Evolutionary conservation across 441 rosid genomes (phyloP), one percentile per base, ranked within the genome.

Genomic region (Caryocar brasiliense): DNA sequence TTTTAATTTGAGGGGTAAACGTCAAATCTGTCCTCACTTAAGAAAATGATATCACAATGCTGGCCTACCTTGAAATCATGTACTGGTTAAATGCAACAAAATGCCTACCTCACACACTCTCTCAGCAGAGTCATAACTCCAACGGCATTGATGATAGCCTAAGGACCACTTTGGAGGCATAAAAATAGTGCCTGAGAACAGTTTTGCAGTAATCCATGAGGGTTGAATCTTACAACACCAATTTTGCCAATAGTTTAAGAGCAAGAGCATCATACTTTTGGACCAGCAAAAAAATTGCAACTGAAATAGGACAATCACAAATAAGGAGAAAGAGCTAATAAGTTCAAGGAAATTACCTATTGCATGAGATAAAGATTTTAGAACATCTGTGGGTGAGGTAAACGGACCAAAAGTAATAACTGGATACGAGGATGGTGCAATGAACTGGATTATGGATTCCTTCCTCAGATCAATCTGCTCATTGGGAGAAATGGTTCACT

Each of bases 111-210:
- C 95, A 9, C 59, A 66, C 65, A 87, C 95, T 74, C 83, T 81
- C 65, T 65, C 53, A 40, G 71, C 92, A 56, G 94, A 85, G 70
- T 73, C 80, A 69, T 92, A 92, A 76, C 95, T 83, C 83, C 83
- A 92, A 23, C 96, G 91, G 54, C 94, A 87, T 59, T 92, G 98
- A 7, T 92, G 96, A 72, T 87, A 92, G 45, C 98, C 98, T 50
- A 92, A 60, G 35, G 98, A 78, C 98, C 98, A 92, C 74, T 85
- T 87, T 34, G 98, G 95, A 45, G 96, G 96, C 96, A 92, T 87
- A 69, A 87, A 87, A 29, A 79, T 68, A 28, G 92, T 82, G 61
- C 96, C 96, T 92, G 64, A 54, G 5, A 24, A 51, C 13, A 58
- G n/a, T 13, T 32, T 33, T 27, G 25, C 33, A 57, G 26, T 42